These are phyloP conservation scores for Paramecium bursaria DNA, from an alignment of 73 alveolate species.

Conservation along the genomic window DNA sequence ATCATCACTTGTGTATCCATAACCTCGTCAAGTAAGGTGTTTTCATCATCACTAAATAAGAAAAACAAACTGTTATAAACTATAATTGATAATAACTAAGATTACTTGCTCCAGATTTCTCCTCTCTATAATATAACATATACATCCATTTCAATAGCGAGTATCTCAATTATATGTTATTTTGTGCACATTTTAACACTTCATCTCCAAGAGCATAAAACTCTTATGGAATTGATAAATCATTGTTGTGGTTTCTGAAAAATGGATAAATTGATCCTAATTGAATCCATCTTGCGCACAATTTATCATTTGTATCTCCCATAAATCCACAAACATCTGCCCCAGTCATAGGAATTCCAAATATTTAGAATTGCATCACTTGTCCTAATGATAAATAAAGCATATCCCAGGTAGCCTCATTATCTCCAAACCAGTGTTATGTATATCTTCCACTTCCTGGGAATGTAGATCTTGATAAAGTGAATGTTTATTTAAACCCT, in stretches of 20 bases:
- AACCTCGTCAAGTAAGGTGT: conserved; percentile 63
- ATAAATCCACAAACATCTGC: conserved; percentile 98
- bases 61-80: conserved; percentile 77
- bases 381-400: conserved; percentile 76
- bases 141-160: conserved; percentile 87
- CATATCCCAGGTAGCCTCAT: conserved; percentile 84
- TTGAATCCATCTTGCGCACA: conserved; percentile 96
- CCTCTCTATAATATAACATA: conserved; percentile 67
- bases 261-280: conserved; percentile 97
- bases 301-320: conserved; percentile 90
- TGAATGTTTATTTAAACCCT: conserved; percentile 83
- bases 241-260: conserved; percentile 95
- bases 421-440: conserved; percentile 98
- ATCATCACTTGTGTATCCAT: conserved; percentile 76
- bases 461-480: conserved; percentile 90
- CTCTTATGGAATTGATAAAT: conserved; percentile 70
- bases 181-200: conserved; percentile 34
- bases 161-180: conserved; percentile 84
- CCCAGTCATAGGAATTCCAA: conserved; percentile 96
- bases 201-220: conserved; percentile 63
- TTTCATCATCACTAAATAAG: conserved; percentile 77
- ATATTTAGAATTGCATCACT: conserved; percentile 79
- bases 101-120: conserved; percentile 67
- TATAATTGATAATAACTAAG: background rate
- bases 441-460: conserved; percentile 97